A percentile compares a stretch with the other conserved stretches of the same genome.
Conservation (phyloP, 331 rosid genomes). For the Spiraea crenata region DNA sequence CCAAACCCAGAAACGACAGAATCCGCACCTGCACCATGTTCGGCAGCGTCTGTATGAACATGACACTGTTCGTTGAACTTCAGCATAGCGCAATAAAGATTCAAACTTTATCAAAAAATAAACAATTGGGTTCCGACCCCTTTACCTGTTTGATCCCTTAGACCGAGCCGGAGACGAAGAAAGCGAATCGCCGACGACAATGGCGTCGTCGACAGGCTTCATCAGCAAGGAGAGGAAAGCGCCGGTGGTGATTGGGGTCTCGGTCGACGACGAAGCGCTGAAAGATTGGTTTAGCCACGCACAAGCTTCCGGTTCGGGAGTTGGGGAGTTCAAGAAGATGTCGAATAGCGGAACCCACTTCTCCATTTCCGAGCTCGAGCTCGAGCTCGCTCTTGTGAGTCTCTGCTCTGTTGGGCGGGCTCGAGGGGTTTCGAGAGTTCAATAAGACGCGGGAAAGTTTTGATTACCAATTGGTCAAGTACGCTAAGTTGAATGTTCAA, state of each 20-base stretch:
- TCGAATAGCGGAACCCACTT: constrained; percentile 36
- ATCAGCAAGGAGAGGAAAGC: constrained; percentile 38
- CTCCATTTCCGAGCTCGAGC: constrained; percentile 23
- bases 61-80: constrained; percentile 25
- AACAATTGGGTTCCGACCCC: background rate
- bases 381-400: background rate
- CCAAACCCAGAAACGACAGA: constrained; percentile 31
- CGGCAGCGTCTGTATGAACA: constrained; percentile 39
- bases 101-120: background rate
- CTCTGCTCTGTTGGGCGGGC: background rate
- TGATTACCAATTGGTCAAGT: too few species aligned
- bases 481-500: background rate
- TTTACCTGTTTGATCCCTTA: constrained; percentile 16
- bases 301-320: constrained; percentile 40
- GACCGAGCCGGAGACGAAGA: constrained; percentile 6
- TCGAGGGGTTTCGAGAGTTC: too few species aligned
- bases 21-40: constrained; percentile 33
- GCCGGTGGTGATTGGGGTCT: constrained; percentile 29
- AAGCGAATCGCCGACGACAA: constrained; percentile 13
- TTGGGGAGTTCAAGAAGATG: constrained; percentile 36
- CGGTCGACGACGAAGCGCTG: constrained; percentile 22
- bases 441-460: constrained; percentile 30
- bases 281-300: constrained; percentile 33
- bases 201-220: constrained; percentile 31
- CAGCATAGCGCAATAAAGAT: background rate